Base-by-base conservation (phyloP, 2,329 filamentous ascomycete species). In the Aureobasidium namibiae region DNA sequence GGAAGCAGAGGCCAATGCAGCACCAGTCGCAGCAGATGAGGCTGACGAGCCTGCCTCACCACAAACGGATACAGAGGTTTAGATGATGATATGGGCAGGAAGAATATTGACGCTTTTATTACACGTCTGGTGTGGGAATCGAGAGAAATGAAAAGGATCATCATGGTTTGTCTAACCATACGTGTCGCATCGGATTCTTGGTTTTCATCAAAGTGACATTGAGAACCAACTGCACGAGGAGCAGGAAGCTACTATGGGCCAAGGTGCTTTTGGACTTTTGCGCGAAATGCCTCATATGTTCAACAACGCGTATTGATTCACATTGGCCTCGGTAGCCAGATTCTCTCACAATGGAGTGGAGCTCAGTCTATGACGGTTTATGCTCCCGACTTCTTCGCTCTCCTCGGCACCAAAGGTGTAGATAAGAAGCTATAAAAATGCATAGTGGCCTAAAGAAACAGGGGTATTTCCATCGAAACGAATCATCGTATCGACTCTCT, bases 241-340 rank as follows among this genome's bases (percentile, higher is more conserved):
- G 68, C 77, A 86, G 60, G 87, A 90, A 70, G 86, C 86, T 0
- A 87, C 83, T 24, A 78, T 80, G 70, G 86, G 86, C 5, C 74
- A 82, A 0, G 80, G 82, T 26, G 82, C 79, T 74, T 67, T 82
- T 0, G 86, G 86, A 2, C 77, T 84, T 48, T 60, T 90, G 62
- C 84, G 84, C 67, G 88, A 90, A 71, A 78, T 89, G 68, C 82
- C 90, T 70, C 67, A 83, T 16, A 78, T 84, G 63, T 83, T 81
- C 36, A 82, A 80, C 70, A 91, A 91, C 72, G 74, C 87, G 2
- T 90, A 90, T 73, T 80, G 88, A 4, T 75, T 91, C 85, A 86
- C 67, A 77, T 91, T 24, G 78, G 82, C 44, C 74, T 83, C 57
- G 80, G 84, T 73, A 82, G 85, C 0, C 88, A 91, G 70, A 71